Base-by-base conservation (phyloP, 352 stramenopile genomes). In the Globisporangium spinosum region DNA sequence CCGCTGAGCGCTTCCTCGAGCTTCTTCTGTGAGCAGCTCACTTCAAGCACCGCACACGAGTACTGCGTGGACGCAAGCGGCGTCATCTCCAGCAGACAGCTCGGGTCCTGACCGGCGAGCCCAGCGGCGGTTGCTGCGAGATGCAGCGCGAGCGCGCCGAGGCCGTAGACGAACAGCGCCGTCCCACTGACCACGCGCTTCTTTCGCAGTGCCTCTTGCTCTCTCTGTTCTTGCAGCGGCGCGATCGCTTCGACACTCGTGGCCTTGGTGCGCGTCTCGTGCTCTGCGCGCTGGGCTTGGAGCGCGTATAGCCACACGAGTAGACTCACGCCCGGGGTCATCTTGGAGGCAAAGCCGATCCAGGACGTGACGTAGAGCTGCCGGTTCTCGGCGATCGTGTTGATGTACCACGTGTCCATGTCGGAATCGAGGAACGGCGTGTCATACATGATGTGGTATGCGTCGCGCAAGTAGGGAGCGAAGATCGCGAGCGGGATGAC, bases 401-500 rank as follows among this genome's bases (percentile, higher is more conserved):
- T 38, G 13, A 38, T 58, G 25, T 22, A 38, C 53, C 25, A 38
- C 53, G 25, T 23, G 22, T 38, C 25, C 23, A 3, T 22, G 53
- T 58, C 38, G 53, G 15, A 58, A 3, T n/a, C 9, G 49, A 57
- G 10, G 49, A 20, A 32, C 49, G 2, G 22, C 49, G 6, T 57
- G 15, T 12, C 20, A 22, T 22, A 65, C 27, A 22, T 29, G 43
- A 17, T 20, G 38, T 43, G 15, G 15, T 17, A 23, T 13, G 38
- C 38, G 38, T 47, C 57, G 12, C 49, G 34, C 15, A 43, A 67
- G 49, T 78, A 78, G 34, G 69, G 72, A 32, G 70, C 15, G 64
- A 80, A 77, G 27, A 78, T 77, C 15, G 73, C 20, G n/a, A 77
- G 23, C 43, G 74, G 71, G 34, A 78, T 56, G 0, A 63, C 56